phyloP scores from a whole-genome alignment of 331 rosid species.

The Cucumis variabilis region DNA sequence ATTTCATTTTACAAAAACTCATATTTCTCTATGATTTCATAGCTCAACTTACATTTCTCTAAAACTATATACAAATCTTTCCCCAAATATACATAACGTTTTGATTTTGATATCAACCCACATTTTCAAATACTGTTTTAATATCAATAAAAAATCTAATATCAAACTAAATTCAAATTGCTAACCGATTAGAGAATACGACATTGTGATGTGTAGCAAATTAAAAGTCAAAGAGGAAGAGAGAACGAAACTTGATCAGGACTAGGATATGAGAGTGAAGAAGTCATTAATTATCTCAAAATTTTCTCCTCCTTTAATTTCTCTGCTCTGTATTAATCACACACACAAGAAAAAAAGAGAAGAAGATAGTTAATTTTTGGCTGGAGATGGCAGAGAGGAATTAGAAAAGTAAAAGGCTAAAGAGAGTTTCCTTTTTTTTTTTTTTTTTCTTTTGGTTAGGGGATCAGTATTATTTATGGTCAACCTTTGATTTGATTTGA shows the following conservation, averaged over 20 bases:
- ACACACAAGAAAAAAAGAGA: background rate
- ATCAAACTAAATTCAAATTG: background rate
- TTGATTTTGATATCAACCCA: background rate
- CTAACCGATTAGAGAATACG: no score
- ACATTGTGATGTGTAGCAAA: background rate
- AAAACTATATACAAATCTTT: background rate
- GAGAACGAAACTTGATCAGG: background rate
- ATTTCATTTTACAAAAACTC: background rate
- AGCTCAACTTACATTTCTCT: background rate
- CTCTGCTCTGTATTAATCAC: no score
- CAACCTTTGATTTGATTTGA: constrained; percentile 25
- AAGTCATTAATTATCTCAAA: no score
- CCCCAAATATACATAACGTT: background rate
- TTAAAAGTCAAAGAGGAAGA: background rate
- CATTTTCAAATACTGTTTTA: no score
- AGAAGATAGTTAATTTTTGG: background rate
- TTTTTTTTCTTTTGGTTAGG: background rate
- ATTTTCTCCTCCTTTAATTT: no score
- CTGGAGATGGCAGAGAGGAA: background rate
- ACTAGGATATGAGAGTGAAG: background rate
- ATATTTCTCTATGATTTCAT: no score
- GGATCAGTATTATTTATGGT: background rate
- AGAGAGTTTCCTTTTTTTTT: no score
- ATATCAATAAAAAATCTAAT: no score
- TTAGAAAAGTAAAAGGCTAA: background rate